Evolutionary conservation across 805 yeast species (phyloP).

Genomic region (Ogataea pignaliae): DNA sequence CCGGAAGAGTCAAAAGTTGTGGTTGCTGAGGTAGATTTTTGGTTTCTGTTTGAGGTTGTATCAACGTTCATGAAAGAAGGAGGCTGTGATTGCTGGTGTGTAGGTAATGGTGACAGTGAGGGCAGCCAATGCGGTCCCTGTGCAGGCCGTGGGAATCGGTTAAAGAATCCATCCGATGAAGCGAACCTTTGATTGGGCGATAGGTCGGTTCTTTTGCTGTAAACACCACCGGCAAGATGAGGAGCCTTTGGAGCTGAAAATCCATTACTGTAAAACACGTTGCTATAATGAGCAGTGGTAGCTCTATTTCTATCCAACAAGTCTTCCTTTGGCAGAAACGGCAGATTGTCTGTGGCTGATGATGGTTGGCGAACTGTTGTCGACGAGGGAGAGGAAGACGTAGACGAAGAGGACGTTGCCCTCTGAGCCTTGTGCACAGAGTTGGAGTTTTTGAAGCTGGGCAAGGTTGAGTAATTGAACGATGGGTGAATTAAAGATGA

Average conservation of each 20-base stretch:
- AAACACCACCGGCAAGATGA: constrained; percentile 4
- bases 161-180: neutral
- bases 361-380: constrained; percentile 7
- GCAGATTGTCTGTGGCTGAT: constrained; percentile 8
- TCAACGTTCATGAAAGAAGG: neutral
- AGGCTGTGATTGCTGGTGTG: neutral
- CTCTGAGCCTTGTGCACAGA: constrained; percentile 3
- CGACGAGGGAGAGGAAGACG: neutral
- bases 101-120: too few species aligned
- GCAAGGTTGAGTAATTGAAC: constrained; percentile 14
- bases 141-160: neutral
- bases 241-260: constrained; percentile 5
- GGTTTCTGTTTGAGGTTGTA: neutral
- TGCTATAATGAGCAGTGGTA: constrained; percentile 3
- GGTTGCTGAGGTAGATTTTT: neutral
- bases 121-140: neutral
- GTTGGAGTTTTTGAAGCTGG: constrained; percentile 12
- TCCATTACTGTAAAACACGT: too few species aligned
- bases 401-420: constrained; percentile 1
- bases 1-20: constrained; percentile 7
- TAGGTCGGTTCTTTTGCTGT: constrained; percentile 2
- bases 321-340: constrained; percentile 17
- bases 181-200: neutral
- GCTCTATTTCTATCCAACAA: constrained; percentile 6
- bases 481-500: constrained; percentile 8